Base-by-base conservation (phyloP, 164 flowering plant genomes). In the Tetrastigma voinierianum region DNA sequence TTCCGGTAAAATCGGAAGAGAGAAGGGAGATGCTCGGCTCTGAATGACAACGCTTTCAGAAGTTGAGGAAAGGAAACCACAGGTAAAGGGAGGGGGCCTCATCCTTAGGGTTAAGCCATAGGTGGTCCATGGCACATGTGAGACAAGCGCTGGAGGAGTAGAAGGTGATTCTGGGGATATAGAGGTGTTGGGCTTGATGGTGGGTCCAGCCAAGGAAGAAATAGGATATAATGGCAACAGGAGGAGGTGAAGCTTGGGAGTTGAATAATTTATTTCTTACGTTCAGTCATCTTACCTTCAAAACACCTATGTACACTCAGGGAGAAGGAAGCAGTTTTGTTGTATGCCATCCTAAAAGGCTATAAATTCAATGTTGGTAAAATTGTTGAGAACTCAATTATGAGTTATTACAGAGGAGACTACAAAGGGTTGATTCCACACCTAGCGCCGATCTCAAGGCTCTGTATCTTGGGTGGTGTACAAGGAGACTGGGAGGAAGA, bases 191-290 rank as follows among this genome's bases (percentile, higher is more conserved):
- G n/a, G 85, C 84, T 1, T 81, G 70, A 18, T 32, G 60, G 2
- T 54, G 60, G 11, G 87, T 83, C 86, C 85, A 83, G 0, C 89
- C 89, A 15, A 83, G 84, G 73, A 83, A 83, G 76, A 83, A 69
- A 49, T 85, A 89, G 5, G 87, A 84, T 53, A 87, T 1, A 70
- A 89, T 70, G 19, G 83, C 87, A 4, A 63, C 67, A 25, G 40
- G 40, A 1, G 91, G 95, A 0, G 86, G 87, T 13, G 73, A 25
- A 16, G 74, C 70, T 46, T 83, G 86, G 68, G 86, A 69, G 1
- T 19, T 16, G 71, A 84, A 78, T n/a, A n/a, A n/a, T n/a, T n/a
- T n/a, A n/a, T n/a, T n/a, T n/a, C n/a, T n/a, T n/a, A n/a, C n/a
- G n/a, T n/a, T n/a, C n/a, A n/a, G n/a, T n/a, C n/a, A n/a, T n/a